Conservation (phyloP, 2,329 filamentous ascomycete species). For the Teratosphaeria pseudoeucalypti region DNA sequence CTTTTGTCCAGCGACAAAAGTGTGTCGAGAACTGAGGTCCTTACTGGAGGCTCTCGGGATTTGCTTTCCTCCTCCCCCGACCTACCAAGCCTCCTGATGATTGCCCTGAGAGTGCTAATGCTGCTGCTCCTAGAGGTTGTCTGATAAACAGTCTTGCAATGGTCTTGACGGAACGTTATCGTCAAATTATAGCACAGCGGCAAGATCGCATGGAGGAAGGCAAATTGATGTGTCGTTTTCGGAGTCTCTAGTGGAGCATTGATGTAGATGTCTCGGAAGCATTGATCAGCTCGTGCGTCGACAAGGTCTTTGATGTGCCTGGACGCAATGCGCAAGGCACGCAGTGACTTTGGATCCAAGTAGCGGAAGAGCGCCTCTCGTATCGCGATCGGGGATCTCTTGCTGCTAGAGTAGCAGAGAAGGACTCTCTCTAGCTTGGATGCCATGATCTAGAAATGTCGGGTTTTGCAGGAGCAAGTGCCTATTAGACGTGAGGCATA, state of each 20-base stretch:
- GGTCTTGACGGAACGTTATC: slow-evolving; percentile 9
- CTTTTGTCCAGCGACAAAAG: not conserved
- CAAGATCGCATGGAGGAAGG: slow-evolving; percentile 1
- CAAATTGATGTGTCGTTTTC: slow-evolving; percentile 1
- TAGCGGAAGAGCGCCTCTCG: not conserved
- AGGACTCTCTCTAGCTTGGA: not conserved
- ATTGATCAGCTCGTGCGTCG: slow-evolving; percentile 5
- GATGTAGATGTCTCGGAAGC: slow-evolving; percentile 11
- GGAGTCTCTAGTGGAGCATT: slow-evolving; percentile 2
- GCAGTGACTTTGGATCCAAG: slow-evolving; percentile 2
- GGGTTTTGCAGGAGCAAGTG: not conserved
- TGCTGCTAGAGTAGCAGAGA: not conserved
- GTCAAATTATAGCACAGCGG: slow-evolving; percentile 11
- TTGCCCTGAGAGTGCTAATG: not conserved
- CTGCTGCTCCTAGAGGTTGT: not conserved
- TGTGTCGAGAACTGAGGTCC: not conserved
- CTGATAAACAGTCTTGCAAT: too few relatives aligned
- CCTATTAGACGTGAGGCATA: not conserved
- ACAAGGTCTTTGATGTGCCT: slow-evolving; percentile 7
- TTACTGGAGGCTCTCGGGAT: not conserved
- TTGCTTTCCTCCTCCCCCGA: not conserved
- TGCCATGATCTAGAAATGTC: not conserved
- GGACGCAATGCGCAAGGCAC: slow-evolving; percentile 10
- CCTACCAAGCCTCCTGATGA: not conserved
- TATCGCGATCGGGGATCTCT: not conserved